Evolutionary conservation across 208 protist genomes (phyloP).

Genomic region (Trypanosoma brucei): DNA sequence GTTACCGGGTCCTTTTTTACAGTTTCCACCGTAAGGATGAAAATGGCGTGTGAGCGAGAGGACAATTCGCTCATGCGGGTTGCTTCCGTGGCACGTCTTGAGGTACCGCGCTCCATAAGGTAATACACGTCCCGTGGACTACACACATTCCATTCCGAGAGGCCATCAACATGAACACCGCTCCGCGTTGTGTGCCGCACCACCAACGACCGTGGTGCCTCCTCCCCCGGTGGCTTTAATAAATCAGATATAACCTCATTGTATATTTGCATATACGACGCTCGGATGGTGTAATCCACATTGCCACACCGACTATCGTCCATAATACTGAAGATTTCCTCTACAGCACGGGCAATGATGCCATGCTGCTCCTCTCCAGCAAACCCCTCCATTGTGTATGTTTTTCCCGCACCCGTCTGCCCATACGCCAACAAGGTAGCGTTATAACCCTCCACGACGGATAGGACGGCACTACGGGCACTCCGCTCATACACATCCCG

Average conservation of each 20-base stretch:
- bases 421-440: slow-evolving; percentile 86
- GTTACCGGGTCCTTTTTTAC: slow-evolving; percentile 41
- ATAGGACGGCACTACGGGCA: slow-evolving; percentile 64
- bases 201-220: slow-evolving; percentile 19
- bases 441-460: slow-evolving; percentile 82
- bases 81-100: slow-evolving; percentile 52
- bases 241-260: slow-evolving; percentile 87
- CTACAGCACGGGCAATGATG: slow-evolving; percentile 65
- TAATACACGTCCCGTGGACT: slow-evolving; percentile 89
- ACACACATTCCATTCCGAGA: slow-evolving; percentile 88
- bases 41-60: slow-evolving; percentile 95
- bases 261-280: slow-evolving; percentile 89
- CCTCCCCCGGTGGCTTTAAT: slow-evolving; percentile 29
- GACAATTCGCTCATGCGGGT: slow-evolving; percentile 93
- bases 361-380: slow-evolving; percentile 75
- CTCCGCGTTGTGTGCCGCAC: slow-evolving; percentile 71
- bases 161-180: slow-evolving; percentile 89
- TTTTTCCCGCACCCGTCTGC: slow-evolving; percentile 85
- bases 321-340: slow-evolving; percentile 58
- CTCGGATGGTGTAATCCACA: slow-evolving; percentile 52
- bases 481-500: slow-evolving; percentile 68
- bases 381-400: slow-evolving; percentile 88
- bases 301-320: slow-evolving; percentile 9
- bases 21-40: slow-evolving; percentile 74
- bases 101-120: slow-evolving; percentile 78